Base-by-base conservation (phyloP, 2,329 filamentous ascomycete genomes). In the Neopestalotiopsis sp. region DNA sequence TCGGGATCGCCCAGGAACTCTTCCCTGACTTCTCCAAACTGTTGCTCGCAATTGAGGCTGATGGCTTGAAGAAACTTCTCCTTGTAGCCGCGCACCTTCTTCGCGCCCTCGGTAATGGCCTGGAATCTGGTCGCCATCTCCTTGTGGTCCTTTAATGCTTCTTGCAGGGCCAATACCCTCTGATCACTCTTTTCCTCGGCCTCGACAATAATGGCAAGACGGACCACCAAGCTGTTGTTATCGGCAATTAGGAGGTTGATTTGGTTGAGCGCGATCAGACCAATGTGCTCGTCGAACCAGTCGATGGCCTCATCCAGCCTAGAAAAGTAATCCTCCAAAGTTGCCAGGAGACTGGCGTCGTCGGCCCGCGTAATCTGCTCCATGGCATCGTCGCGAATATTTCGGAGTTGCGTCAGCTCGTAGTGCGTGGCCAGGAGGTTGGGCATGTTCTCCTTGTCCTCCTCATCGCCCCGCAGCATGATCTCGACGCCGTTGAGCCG, bases 111-210 rank as follows among this genome's bases (percentile, higher is more conserved):
- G 10, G 95, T 95, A 81, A 99, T 97, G 74, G 94, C 95, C 82
- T 97, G 95, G 84, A 99, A 97, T 65, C 95, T 89, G 61, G 91
- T 91, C 10, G 95, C 96, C 78, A 99, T 92, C 79, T 98, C 95
- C 79, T 95, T 94, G 81, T 98, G 97, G 77, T 98, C 95, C 76
- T 94, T 94, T 79, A 98, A 91, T 0, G 96, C 97, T 75, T 98
- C 95, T 78, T 98, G 95, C 71, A 99, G 84, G 2, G 96, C 96
- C 77, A 93, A 88, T 32, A 97, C 94, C 73, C 95, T 92, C 81
- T 94, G 92, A 79, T 99, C 96, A 76, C 95, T 97, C 86, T 95
- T 96, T 84, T 99, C 96, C 80, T 99, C 96, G 40, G 95, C 94
- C 78, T 97, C 93, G 71, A 99, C 95, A 68, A 99, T 91, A 70